phyloP scores from a whole-genome alignment of 139 green algal species.

The Zygnema cylindricum region DNA sequence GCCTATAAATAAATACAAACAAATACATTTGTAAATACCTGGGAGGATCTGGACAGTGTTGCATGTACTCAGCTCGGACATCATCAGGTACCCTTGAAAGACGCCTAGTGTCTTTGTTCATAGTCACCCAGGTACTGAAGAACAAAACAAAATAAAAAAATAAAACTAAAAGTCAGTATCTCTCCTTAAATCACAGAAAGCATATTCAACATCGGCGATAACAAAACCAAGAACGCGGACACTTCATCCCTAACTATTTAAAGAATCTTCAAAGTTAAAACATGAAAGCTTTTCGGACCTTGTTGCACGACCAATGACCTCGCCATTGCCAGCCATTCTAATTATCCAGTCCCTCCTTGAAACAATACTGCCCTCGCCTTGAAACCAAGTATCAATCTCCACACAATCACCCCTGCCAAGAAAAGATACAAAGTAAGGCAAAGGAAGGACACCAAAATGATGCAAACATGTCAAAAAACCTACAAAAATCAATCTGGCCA shows the following conservation, averaged over 20 bases:
- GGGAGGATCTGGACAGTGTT: slow-evolving; percentile 20
- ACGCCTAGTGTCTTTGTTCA: slow-evolving; percentile 82
- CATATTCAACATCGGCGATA: too few relatives aligned
- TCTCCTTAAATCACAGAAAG: too few relatives aligned
- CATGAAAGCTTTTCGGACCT: slow-evolving; percentile 61
- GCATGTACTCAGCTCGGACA: slow-evolving; percentile 67
- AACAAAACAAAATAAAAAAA: slow-evolving; percentile 1
- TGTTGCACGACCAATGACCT: slow-evolving; percentile 78
- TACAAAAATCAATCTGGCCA: too few relatives aligned
- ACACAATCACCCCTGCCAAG: slow-evolving; percentile 73
- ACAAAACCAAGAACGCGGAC: too few relatives aligned
- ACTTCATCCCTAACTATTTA: too few relatives aligned
- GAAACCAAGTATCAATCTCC: slow-evolving; percentile 87
- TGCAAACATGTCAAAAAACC: too few relatives aligned
- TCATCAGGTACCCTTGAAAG: slow-evolving; percentile 80
- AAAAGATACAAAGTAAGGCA: slow-evolving; percentile 5
- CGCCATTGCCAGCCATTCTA: slow-evolving; percentile 63
- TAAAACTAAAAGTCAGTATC: not conserved
- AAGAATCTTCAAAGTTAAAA: too few relatives aligned
- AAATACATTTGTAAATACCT: slow-evolving; percentile 41
- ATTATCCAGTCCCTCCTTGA: slow-evolving; percentile 45
- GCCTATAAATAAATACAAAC: too few relatives aligned
- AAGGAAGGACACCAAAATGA: too few relatives aligned
- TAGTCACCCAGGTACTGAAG: slow-evolving; percentile 87
- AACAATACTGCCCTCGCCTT: slow-evolving; percentile 78